Evolutionary conservation across 495 filamentous ascomycete genomes (phyloP).

Genomic region (Penicillium goetzii): DNA sequence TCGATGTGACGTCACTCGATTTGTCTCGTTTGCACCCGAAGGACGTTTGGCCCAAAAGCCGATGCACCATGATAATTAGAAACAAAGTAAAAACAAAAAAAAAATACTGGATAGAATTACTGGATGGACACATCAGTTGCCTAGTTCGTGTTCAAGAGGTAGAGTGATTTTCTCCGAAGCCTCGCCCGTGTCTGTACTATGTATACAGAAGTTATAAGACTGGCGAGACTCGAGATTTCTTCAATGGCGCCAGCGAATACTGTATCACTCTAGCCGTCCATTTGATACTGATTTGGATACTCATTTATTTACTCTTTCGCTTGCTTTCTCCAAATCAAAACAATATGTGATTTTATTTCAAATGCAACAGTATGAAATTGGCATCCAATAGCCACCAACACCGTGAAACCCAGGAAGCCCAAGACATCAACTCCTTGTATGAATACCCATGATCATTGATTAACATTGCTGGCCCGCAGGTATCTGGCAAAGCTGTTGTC

Average conservation of each 20-base stretch:
- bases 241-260: background rate
- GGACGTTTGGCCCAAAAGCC: background rate
- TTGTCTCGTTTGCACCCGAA: constrained; percentile 17
- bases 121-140: no score
- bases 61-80: background rate
- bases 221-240: background rate
- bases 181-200: no score
- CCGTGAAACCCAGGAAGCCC: constrained; percentile 6
- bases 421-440: constrained; percentile 20
- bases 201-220: no score
- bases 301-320: background rate
- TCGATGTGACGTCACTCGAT: constrained; percentile 23
- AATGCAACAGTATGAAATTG: constrained; percentile 10
- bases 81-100: background rate
- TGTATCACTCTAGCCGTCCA: background rate
- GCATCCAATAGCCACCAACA: constrained; percentile 21
- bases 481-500: constrained; percentile 56
- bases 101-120: no score
- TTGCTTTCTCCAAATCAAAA: background rate
- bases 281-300: background rate
- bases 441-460: constrained; percentile 24
- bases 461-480: constrained; percentile 44
- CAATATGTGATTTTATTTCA: constrained; percentile 2
- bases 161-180: no score
- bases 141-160: no score